Conservation (phyloP, 1,139 yeast genomes). For the Diutina catenulata region DNA sequence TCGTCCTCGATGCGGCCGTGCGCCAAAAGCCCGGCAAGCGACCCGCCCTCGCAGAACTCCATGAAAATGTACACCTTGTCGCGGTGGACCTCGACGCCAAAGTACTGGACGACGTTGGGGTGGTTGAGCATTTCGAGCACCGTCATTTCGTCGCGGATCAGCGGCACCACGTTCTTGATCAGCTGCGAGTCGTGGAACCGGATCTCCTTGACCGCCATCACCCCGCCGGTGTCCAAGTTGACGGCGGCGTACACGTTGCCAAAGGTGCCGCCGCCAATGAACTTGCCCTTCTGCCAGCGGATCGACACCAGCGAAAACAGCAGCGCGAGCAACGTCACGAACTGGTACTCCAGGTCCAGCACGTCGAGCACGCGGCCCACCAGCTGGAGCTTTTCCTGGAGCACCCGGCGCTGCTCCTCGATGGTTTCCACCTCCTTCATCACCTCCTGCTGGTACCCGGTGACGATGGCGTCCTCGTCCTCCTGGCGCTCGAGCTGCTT, state of each 20-base stretch:
- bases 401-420: slow-evolving; percentile 43
- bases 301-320: slow-evolving; percentile 85
- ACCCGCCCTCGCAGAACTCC: slow-evolving; percentile 98
- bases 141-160: slow-evolving; percentile 92
- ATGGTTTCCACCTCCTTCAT: slow-evolving; percentile 47
- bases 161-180: slow-evolving; percentile 74
- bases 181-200: slow-evolving; percentile 83
- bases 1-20: slow-evolving; percentile 96
- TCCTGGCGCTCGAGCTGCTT: slow-evolving; percentile 37
- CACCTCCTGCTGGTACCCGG: slow-evolving; percentile 46
- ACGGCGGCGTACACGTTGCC: slow-evolving; percentile 91
- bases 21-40: slow-evolving; percentile 63
- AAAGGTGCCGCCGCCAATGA: slow-evolving; percentile 92
- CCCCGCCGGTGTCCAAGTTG: slow-evolving; percentile 89
- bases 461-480: slow-evolving; percentile 50
- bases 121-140: slow-evolving; percentile 90
- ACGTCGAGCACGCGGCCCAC: slow-evolving; percentile 89
- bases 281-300: slow-evolving; percentile 94
- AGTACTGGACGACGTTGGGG: slow-evolving; percentile 92
- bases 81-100: slow-evolving; percentile 94
- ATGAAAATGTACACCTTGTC: slow-evolving; percentile 91
- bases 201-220: slow-evolving; percentile 94
- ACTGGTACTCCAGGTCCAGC: slow-evolving; percentile 77
- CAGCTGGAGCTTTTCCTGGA: slow-evolving; percentile 37
- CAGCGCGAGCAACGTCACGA: slow-evolving; percentile 75